Conservation (phyloP, 2,329 filamentous ascomycete species). For the Fusarium pseudoanthophilum region DNA sequence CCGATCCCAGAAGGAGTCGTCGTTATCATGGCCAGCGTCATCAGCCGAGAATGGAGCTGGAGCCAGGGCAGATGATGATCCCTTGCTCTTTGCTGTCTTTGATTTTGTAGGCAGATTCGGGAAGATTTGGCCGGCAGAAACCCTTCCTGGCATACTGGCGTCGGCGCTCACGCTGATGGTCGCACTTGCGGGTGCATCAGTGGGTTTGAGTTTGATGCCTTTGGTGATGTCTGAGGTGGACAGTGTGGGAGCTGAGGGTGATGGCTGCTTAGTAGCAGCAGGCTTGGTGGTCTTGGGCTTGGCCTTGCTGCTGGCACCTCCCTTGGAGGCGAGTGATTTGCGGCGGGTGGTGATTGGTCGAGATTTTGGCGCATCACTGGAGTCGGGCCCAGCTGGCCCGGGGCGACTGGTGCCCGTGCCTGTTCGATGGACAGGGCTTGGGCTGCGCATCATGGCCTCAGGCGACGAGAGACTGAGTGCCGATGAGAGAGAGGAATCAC, state of each 20-base stretch:
- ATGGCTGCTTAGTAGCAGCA: conserved; percentile 50
- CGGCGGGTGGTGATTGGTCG: conserved; percentile 55
- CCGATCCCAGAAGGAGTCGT: conserved; percentile 49
- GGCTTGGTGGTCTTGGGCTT: conserved; percentile 49
- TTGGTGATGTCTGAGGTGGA: conserved; percentile 29
- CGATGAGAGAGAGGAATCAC: conserved; percentile 57
- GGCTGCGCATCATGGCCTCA: conserved; percentile 46
- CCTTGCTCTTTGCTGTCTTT: conserved; percentile 46
- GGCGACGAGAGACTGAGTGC: conserved; percentile 54
- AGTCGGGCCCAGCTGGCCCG: conserved; percentile 39
- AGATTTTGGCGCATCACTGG: conserved; percentile 52
- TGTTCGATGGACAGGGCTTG: conserved; percentile 46
- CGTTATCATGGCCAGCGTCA: conserved; percentile 47
- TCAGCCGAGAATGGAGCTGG: conserved; percentile 34
- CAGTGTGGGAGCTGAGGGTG: conserved; percentile 47
- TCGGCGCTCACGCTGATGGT: conserved; percentile 44
- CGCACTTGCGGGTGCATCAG: conserved; percentile 41
- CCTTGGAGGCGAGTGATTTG: conserved; percentile 53
- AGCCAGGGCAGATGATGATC: conserved; percentile 37
- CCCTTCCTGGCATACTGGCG: conserved; percentile 55
- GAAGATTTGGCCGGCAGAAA: conserved; percentile 49
- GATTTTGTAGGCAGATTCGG: conserved; percentile 48
- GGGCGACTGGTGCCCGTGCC: conserved; percentile 39
- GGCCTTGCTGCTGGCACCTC: conserved; percentile 45
- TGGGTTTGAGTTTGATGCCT: conserved; percentile 1